Base-by-base conservation (phyloP, 2,329 filamentous ascomycete genomes). In the Waltergamsia citrina region DNA sequence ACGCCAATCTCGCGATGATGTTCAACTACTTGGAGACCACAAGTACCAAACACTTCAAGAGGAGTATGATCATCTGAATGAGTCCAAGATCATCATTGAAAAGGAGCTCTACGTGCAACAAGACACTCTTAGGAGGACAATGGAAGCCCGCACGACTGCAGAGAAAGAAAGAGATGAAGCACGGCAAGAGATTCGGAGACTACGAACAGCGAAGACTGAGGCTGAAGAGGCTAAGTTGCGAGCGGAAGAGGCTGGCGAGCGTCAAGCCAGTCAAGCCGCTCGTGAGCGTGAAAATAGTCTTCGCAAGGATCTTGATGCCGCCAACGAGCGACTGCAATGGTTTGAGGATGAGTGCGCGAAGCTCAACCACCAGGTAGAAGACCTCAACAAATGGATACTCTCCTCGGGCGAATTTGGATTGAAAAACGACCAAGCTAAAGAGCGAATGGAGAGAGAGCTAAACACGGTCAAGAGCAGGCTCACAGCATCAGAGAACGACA, bases 41-140 rank as follows among this genome's bases (percentile, higher is more conserved):
- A 93, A 92, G 53, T 85, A 81, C 47, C 69, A 83, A 29, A 76
- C 81, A 33, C 67, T 98, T 39, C 81, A 88, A 52, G 79, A 88
- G 18, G 87, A 96, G 43, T 94, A 79, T 46, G 81, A 93, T 32
- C 74, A 77, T 22, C 69, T 96, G 22, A 94, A 94, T 47, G 87
- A 95, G 42, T 81, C 86, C 19, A 98, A 98, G 58, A 94, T 95
- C 48, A 94, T 80, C 30, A 94, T 98, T 42, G 90, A 98, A 57
- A 96, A 95, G 56, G 90, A 96, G 57, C 80, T 98, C 54, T 96
- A 96, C 53, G 81, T 85, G 5, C 90, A 96, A 51, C 88, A 95
- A 55, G 90, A 98, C 51, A 83, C 85, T 9, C 72, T 95, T 29
- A 78, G 92, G 24, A 78, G 90, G 35, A 85, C 87, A 9, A 85